These are phyloP conservation scores for Corchorus olitorius DNA, from an alignment of 345 rosid species.

Conservation along the genomic window DNA sequence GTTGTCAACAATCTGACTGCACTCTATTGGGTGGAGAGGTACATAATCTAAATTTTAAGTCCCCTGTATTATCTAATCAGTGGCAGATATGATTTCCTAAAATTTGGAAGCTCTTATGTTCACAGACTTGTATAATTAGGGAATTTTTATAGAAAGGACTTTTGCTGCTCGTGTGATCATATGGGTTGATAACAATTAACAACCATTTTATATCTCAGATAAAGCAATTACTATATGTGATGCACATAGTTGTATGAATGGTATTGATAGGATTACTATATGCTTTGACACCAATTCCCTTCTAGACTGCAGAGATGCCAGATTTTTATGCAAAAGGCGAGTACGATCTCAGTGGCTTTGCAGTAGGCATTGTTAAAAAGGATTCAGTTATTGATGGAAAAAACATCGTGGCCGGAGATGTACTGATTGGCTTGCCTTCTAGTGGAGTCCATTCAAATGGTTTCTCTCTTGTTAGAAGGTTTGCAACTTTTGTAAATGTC, in stretches of 20 bases:
- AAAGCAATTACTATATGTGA: background rate
- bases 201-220: background rate
- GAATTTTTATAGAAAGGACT: background rate
- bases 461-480: conserved; percentile 91
- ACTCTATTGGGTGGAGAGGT: conserved; percentile 97
- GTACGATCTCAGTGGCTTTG: conserved; percentile 93
- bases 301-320: conserved; percentile 97
- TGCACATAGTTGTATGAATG: background rate
- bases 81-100: background rate
- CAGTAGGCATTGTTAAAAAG: conserved; percentile 85
- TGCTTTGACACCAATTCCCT: background rate
- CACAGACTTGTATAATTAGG: background rate
- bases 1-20: conserved; percentile 83
- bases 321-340: conserved; percentile 82
- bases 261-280: background rate
- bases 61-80: background rate
- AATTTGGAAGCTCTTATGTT: background rate
- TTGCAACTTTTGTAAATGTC: conserved; percentile 8
- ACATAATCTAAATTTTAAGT: conserved; percentile 7
- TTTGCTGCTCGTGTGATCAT: background rate
- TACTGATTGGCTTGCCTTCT: conserved; percentile 84
- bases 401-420: conserved; percentile 75
- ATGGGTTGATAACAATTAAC: background rate
- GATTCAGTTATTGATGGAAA: conserved; percentile 80
- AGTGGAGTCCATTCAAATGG: conserved; percentile 98